Evolutionary conservation across 108 stramenopile genomes (phyloP).

Genomic region (Nitzschia sp.): DNA sequence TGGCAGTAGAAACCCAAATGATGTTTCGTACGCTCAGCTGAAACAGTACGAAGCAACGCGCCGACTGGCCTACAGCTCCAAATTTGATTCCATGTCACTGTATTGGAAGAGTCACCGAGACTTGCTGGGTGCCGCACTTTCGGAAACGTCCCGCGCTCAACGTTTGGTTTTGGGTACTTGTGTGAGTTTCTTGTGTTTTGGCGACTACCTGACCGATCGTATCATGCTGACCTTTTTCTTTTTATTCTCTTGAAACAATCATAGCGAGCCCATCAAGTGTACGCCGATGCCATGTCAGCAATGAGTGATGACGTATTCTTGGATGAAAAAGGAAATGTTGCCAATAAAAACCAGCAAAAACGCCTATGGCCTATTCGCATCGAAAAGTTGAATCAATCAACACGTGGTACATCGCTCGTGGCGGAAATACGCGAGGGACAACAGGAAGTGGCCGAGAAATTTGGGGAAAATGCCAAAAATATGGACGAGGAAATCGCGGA

Average conservation of each 20-base stretch:
- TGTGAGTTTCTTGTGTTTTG: too few relatives aligned
- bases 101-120: conserved; percentile 83
- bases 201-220: too few relatives aligned
- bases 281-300: conserved; percentile 49
- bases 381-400: background rate
- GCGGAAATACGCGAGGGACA: conserved; percentile 34
- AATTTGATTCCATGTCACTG: conserved; percentile 64
- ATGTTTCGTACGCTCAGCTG: conserved; percentile 26
- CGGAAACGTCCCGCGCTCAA: conserved; percentile 72
- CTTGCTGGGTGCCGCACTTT: conserved; percentile 50
- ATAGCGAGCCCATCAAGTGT: conserved; percentile 49
- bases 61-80: conserved; percentile 63
- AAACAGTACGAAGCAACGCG: conserved; percentile 70
- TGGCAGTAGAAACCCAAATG: conserved; percentile 4
- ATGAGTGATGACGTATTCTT: conserved; percentile 59
- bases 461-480: conserved; percentile 37
- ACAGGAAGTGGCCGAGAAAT: conserved; percentile 25
- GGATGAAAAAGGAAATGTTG: conserved; percentile 61
- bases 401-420: conserved; percentile 21
- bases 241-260: too few relatives aligned
- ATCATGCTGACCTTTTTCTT: too few relatives aligned
- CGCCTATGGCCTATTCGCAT: conserved; percentile 16
- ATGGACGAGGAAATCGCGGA: conserved; percentile 38
- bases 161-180: conserved; percentile 62
- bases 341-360: conserved; percentile 59